A percentile compares a stretch with the other conserved stretches of the same genome.
Evolutionary conservation across 2,329 filamentous ascomycete genomes (phyloP).

Genomic region (Xylariales sp.): DNA sequence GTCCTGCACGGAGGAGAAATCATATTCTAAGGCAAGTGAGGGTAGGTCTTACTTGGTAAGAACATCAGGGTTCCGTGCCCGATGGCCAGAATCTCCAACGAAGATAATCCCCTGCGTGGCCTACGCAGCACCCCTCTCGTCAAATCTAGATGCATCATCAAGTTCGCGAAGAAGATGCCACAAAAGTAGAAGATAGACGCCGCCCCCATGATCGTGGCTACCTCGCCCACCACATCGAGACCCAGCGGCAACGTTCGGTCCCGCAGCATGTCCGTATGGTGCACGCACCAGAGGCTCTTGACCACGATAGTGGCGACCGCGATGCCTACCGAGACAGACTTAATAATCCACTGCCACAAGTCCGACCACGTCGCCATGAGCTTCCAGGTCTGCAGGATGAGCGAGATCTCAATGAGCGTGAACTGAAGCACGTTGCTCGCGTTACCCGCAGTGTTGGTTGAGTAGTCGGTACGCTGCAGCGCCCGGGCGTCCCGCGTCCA

Average conservation of each 20-base stretch:
- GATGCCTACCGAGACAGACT: slow-evolving; percentile 9
- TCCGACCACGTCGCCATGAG: slow-evolving; percentile 45
- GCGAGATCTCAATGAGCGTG: slow-evolving; percentile 39
- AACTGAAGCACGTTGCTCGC: slow-evolving; percentile 39
- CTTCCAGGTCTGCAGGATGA: slow-evolving; percentile 48
- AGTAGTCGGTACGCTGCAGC: slow-evolving; percentile 35
- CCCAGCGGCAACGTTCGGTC: slow-evolving; percentile 15
- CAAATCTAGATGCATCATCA: slow-evolving; percentile 41
- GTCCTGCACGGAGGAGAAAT: no score
- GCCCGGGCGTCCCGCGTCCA: slow-evolving; percentile 50
- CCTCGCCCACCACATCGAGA: slow-evolving; percentile 32
- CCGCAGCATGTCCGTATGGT: slow-evolving; percentile 10
- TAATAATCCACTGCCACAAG: slow-evolving; percentile 19
- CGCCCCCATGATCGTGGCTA: slow-evolving; percentile 33
- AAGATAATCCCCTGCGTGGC: slow-evolving; percentile 32
- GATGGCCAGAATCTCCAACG: slow-evolving; percentile 52
- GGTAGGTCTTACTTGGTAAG: slow-evolving; percentile 41
- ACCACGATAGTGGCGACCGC: slow-evolving; percentile 14
- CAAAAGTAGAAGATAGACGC: slow-evolving; percentile 49
- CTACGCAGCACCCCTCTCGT: slow-evolving; percentile 39
- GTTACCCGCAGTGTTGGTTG: slow-evolving; percentile 32
- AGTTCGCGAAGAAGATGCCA: slow-evolving; percentile 48
- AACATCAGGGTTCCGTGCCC: slow-evolving; percentile 54
- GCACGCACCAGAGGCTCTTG: slow-evolving; percentile 15
- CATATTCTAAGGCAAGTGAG: not conserved